Evolutionary conservation across 495 filamentous ascomycete genomes (phyloP).

Genomic region (Extremus antarcticus): DNA sequence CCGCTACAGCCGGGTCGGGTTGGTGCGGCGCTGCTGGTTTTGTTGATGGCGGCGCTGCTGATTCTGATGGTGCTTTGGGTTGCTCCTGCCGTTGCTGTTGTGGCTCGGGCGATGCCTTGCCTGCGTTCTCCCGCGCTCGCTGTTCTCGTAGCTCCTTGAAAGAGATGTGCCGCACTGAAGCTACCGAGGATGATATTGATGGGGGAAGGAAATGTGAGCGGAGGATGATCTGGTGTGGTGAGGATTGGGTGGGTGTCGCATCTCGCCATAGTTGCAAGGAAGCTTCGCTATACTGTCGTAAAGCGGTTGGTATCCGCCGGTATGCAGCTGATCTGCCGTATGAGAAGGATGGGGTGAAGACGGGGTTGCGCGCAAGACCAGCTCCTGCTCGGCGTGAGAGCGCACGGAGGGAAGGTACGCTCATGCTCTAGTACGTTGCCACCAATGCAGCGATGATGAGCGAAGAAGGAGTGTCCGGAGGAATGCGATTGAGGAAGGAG

Average conservation of each 20-base stretch:
- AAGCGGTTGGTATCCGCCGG: constrained; percentile 41
- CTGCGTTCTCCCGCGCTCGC: constrained; percentile 21
- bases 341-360: constrained; percentile 23
- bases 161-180: constrained; percentile 9
- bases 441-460: not conserved
- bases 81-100: constrained; percentile 11
- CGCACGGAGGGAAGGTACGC: constrained; percentile 18
- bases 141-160: constrained; percentile 19
- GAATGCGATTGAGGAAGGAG: not conserved
- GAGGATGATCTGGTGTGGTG: constrained; percentile 13
- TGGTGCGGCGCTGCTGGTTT: constrained; percentile 5
- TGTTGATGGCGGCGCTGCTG: constrained; percentile 36
- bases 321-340: constrained; percentile 46
- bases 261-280: constrained; percentile 12
- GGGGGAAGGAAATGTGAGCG: constrained; percentile 25
- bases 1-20: constrained; percentile 26
- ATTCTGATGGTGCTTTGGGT: constrained; percentile 35
- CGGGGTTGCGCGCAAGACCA: constrained; percentile 11
- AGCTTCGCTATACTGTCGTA: constrained; percentile 19
- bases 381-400: constrained; percentile 23
- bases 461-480: not conserved
- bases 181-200: constrained; percentile 15
- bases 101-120: not conserved
- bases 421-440: constrained; percentile 23
- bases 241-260: not conserved